These are phyloP conservation scores for Diaporthe destruens DNA, from an alignment of 2,329 filamentous ascomycete genomes.

Conservation along the genomic window DNA sequence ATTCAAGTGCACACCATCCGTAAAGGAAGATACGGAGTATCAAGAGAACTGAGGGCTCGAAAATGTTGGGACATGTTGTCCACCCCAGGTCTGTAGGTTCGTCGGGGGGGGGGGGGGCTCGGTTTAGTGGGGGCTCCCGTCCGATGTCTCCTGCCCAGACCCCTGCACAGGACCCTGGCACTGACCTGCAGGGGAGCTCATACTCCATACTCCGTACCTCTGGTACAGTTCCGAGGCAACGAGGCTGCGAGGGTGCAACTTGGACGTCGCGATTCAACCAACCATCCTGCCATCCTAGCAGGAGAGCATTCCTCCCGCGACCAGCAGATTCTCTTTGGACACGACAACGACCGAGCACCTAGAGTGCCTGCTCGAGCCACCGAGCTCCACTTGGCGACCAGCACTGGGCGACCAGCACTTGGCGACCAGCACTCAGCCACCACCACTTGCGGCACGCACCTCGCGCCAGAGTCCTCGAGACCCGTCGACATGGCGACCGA, in stretches of 20 bases:
- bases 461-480: background rate
- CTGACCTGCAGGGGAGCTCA: conserved; percentile 3
- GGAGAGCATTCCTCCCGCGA: background rate
- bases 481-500: conserved; percentile 75
- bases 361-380: background rate
- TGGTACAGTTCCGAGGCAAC: background rate
- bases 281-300: background rate
- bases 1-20: too few species aligned
- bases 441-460: background rate
- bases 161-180: background rate
- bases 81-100: background rate
- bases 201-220: background rate
- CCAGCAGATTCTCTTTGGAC: too few species aligned
- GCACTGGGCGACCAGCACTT: background rate
- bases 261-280: background rate
- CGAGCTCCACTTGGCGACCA: too few species aligned
- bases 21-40: background rate
- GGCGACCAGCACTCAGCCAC: background rate
- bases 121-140: background rate
- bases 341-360: too few species aligned
- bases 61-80: background rate
- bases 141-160: conserved; percentile 5
- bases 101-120: background rate
- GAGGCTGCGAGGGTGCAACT: background rate
- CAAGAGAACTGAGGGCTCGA: background rate